A percentile compares a stretch with the other conserved stretches of the same genome.
Evolutionary conservation across 164 flowering plant genomes (phyloP).

Genomic region (Vitis rotundifolia): DNA sequence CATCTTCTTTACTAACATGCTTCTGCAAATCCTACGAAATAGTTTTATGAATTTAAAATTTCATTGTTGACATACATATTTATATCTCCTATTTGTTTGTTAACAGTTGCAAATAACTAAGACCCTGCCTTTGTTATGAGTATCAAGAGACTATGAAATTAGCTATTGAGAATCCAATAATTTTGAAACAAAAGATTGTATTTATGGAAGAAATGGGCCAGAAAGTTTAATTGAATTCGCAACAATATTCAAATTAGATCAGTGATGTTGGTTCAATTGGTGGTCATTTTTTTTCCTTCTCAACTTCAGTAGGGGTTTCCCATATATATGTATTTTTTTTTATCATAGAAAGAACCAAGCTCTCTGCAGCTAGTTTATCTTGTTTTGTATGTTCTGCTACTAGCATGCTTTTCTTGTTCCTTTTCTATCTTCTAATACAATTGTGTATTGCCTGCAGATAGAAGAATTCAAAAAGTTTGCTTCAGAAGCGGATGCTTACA

Average conservation of each 20-base stretch:
- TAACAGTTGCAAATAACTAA: not conserved
- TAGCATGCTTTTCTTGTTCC: not conserved
- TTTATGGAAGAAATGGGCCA: too few relatives aligned
- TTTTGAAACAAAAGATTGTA: too few relatives aligned
- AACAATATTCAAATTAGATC: too few relatives aligned
- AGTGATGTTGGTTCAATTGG: too few relatives aligned
- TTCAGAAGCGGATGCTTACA: conserved; percentile 60
- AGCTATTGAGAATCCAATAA: not conserved
- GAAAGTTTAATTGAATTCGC: too few relatives aligned
- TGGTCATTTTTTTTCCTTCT: too few relatives aligned
- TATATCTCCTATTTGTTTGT: not conserved
- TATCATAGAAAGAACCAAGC: too few relatives aligned
- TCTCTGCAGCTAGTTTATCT: too few relatives aligned
- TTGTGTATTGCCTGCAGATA: conserved; percentile 37
- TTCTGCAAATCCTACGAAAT: not conserved
- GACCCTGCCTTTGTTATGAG: too few relatives aligned
- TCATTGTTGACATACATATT: not conserved
- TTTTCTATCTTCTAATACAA: not conserved
- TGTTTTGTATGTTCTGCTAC: too few relatives aligned
- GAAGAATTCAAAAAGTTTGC: conserved; percentile 94
- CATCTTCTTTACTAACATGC: not conserved
- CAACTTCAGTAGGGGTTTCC: too few relatives aligned
- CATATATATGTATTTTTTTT: too few relatives aligned
- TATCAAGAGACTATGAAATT: not conserved
- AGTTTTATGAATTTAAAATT: not conserved